phyloP scores from a whole-genome alignment of 257 asterid species.

The Paulownia fortunei region DNA sequence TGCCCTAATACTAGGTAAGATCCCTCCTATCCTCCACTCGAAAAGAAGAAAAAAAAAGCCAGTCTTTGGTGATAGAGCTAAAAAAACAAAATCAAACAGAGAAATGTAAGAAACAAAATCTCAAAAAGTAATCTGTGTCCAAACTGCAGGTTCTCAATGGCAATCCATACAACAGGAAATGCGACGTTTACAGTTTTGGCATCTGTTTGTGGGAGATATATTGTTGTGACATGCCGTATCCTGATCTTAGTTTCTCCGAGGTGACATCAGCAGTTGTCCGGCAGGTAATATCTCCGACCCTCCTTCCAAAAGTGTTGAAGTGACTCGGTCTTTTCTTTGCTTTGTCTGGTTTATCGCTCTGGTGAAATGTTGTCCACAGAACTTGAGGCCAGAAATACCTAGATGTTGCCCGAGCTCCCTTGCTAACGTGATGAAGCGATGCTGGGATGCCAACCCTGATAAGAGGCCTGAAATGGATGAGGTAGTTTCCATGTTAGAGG shows the following conservation, averaged over 20 bases:
- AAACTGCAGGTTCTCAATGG: slow-evolving; percentile 75
- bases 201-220: slow-evolving; percentile 90
- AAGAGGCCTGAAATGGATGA: slow-evolving; percentile 93
- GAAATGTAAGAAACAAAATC: not conserved
- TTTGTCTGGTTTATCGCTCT: not conserved
- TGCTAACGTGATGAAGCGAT: slow-evolving; percentile 78
- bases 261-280: slow-evolving; percentile 92
- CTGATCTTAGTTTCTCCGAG: slow-evolving; percentile 92
- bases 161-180: slow-evolving; percentile 73
- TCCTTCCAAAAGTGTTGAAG: not conserved
- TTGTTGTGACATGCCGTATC: slow-evolving; percentile 94
- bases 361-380: slow-evolving; percentile 41
- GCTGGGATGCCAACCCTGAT: slow-evolving; percentile 92
- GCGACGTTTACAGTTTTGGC: slow-evolving; percentile 91
- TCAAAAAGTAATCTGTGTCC: not conserved
- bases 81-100: not conserved
- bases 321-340: not conserved
- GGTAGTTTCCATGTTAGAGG: slow-evolving; percentile 80
- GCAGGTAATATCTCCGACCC: slow-evolving; percentile 54
- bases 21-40: not conserved
- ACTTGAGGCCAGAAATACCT: slow-evolving; percentile 88
- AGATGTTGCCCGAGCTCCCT: slow-evolving; percentile 84
- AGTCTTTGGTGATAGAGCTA: not conserved
- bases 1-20: no score
- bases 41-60: not conserved